A percentile compares a stretch with the other conserved stretches of the same genome.
Conservation (phyloP, 1,284 basidiomycete genomes). For the Cutaneotrichosporon mucoides region DNA sequence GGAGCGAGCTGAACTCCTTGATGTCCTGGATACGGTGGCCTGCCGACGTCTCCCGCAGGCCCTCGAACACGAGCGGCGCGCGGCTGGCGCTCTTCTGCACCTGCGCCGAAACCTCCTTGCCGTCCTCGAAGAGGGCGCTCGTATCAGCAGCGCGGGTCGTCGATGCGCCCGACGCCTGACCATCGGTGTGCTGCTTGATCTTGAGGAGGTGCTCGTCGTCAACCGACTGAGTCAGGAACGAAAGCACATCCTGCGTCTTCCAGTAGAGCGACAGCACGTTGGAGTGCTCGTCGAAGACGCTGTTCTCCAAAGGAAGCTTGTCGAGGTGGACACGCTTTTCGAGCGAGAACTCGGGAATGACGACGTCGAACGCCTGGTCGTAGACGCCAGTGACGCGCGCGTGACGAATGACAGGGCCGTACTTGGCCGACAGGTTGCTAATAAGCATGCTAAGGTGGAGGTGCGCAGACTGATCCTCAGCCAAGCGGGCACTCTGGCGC, state of each 20-base stretch:
- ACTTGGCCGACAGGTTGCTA: slow-evolving; percentile 80
- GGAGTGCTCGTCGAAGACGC: slow-evolving; percentile 87
- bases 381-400: slow-evolving; percentile 91
- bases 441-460: slow-evolving; percentile 92
- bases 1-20: slow-evolving; percentile 80
- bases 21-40: slow-evolving; percentile 93
- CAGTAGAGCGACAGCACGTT: slow-evolving; percentile 68
- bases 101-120: slow-evolving; percentile 60
- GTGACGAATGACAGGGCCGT: slow-evolving; percentile 88
- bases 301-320: slow-evolving; percentile 97
- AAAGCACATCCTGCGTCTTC: slow-evolving; percentile 86
- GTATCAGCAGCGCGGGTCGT: slow-evolving; percentile 70
- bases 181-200: slow-evolving; percentile 81
- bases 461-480: slow-evolving; percentile 94
- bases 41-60: slow-evolving; percentile 61
- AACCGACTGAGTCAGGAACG: slow-evolving; percentile 80
- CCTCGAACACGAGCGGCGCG: slow-evolving; percentile 69
- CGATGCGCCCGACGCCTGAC: slow-evolving; percentile 60
- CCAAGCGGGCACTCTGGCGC: slow-evolving; percentile 62
- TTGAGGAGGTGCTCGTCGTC: slow-evolving; percentile 91
- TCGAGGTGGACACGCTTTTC: slow-evolving; percentile 98
- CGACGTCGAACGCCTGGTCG: slow-evolving; percentile 92
- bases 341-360: slow-evolving; percentile 83
- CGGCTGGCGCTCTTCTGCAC: slow-evolving; percentile 67
- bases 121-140: slow-evolving; percentile 81